phyloP scores from a whole-genome alignment of 768 basidiomycete species.

The Lactarius hengduanensis region DNA sequence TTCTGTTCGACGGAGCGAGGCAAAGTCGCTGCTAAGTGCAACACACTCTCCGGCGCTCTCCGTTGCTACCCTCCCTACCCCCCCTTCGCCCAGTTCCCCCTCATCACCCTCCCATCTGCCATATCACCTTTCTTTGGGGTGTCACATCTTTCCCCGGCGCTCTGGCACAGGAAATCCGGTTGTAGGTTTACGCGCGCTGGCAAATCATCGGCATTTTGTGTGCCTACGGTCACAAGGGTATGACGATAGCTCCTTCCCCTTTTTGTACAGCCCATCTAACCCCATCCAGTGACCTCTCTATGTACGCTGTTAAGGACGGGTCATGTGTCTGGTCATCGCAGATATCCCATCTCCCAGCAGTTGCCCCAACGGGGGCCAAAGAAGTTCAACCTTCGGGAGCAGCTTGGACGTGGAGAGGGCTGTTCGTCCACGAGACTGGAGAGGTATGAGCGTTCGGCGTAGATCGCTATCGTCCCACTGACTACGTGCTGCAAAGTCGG shows the following conservation, averaged over 20 bases:
- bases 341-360: constrained; percentile 34
- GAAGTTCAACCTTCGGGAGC: constrained; percentile 31
- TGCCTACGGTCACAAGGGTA: constrained; percentile 69
- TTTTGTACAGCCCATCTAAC: constrained; percentile 15
- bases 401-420: constrained; percentile 38
- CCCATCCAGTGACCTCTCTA: constrained; percentile 47
- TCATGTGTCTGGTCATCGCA: constrained; percentile 38
- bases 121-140: constrained; percentile 30
- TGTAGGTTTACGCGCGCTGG: constrained; percentile 46
- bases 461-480: background rate
- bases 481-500: constrained; percentile 16
- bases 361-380: constrained; percentile 37
- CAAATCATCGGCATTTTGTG: constrained; percentile 44
- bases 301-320: constrained; percentile 55
- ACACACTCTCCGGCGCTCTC: constrained; percentile 34
- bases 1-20: constrained; percentile 34
- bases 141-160: constrained; percentile 48
- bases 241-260: constrained; percentile 25
- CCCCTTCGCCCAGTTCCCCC: constrained; percentile 12
- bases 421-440: constrained; percentile 33
- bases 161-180: constrained; percentile 43
- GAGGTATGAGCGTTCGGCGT: constrained; percentile 32
- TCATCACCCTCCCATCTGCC: constrained; percentile 24
- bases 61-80: constrained; percentile 11
- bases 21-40: constrained; percentile 47